Evolutionary conservation across 1,139 yeast genomes (phyloP).

Genomic region (Arxiozyma bovina): DNA sequence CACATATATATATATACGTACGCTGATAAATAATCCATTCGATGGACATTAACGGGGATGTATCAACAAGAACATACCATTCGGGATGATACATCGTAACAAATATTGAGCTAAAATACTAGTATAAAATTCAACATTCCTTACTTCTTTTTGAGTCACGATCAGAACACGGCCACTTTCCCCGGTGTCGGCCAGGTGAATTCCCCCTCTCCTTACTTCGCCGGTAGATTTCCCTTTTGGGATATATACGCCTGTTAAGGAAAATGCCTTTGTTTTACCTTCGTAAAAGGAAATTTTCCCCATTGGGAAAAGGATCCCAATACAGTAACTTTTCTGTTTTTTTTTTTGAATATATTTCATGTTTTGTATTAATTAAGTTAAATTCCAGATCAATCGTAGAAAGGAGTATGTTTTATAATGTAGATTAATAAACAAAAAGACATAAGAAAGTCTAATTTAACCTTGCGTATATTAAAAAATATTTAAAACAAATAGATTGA

Average conservation of each 20-base stretch:
- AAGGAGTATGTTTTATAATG: no score
- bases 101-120: neutral
- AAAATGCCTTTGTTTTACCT: no score
- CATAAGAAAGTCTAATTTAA: no score
- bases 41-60: neutral
- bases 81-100: neutral
- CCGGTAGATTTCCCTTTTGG: neutral
- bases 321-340: no score
- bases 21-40: no score
- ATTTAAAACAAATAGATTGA: no score
- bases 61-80: no score
- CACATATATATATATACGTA: neutral
- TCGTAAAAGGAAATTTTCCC: neutral
- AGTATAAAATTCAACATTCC: neutral
- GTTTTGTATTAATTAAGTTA: neutral
- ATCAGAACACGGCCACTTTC: no score
- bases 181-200: neutral
- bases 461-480: no score
- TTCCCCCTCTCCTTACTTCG: no score
- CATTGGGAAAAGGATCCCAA: neutral
- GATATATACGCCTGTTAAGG: neutral
- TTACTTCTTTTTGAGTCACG: no score
- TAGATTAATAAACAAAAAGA: neutral
- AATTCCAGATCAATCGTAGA: neutral
- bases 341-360: no score